Conservation (phyloP, 768 basidiomycete species). For the Hygrocybe coccinea region DNA sequence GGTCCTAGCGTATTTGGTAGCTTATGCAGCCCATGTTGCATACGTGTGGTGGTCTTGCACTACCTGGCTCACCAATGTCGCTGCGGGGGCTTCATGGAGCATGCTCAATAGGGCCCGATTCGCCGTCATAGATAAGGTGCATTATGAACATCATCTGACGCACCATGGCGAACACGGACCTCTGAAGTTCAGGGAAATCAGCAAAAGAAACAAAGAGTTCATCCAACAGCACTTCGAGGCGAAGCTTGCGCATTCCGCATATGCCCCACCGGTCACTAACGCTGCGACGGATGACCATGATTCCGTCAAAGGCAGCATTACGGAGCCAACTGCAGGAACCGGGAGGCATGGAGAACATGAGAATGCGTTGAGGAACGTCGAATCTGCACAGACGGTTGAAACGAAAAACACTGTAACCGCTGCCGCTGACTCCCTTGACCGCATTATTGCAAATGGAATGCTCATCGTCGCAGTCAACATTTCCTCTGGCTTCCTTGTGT, state of each 20-base stretch:
- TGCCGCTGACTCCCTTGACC: not conserved
- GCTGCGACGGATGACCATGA: not conserved
- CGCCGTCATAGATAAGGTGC: not conserved
- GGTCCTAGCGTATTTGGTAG: not conserved
- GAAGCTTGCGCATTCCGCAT: not conserved
- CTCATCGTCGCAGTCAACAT: not conserved
- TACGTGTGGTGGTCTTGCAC: not conserved
- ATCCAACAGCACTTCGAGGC: not conserved
- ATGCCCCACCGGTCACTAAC: not conserved
- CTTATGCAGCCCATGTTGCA: not conserved
- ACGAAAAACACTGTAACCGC: not conserved
- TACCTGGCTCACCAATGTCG: not conserved
- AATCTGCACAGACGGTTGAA: not conserved
- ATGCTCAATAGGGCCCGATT: not conserved
- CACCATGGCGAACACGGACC: not conserved
- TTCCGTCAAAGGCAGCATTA: not conserved
- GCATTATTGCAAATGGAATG: conserved; percentile 2
- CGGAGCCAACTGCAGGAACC: not conserved
- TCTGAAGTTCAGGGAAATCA: not conserved
- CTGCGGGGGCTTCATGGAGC: not conserved
- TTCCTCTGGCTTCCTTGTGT: not conserved
- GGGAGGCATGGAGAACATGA: not conserved
- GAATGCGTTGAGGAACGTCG: not conserved
- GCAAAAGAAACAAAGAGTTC: not conserved
- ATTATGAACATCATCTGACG: not conserved